These are phyloP conservation scores for Pseudozyma pruni DNA, from an alignment of 1,284 basidiomycete species.

Conservation along the genomic window DNA sequence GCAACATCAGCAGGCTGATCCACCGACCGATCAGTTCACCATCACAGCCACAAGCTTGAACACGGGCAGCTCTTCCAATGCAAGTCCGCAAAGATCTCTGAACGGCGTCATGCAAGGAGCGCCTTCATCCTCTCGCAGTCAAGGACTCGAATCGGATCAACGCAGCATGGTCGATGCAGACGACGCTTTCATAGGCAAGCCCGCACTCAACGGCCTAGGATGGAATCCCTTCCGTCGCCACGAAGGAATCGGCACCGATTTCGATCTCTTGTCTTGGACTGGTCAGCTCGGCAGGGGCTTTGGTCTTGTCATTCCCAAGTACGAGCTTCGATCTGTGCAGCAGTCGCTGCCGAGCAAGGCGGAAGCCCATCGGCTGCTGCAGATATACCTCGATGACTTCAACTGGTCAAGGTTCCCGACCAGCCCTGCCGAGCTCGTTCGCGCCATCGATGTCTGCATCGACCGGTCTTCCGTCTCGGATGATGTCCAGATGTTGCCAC, in stretches of 20 bases:
- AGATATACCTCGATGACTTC: slow-evolving; percentile 41
- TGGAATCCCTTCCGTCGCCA: slow-evolving; percentile 48
- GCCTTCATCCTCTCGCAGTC: slow-evolving; percentile 22
- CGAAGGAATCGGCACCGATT: slow-evolving; percentile 37
- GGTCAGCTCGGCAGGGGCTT: slow-evolving; percentile 42
- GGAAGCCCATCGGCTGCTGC: slow-evolving; percentile 25
- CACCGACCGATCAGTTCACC: slow-evolving; percentile 1
- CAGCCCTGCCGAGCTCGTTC: slow-evolving; percentile 21
- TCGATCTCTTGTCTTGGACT: slow-evolving; percentile 43
- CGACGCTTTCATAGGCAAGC: slow-evolving; percentile 46
- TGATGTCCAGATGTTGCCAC: slow-evolving; percentile 41
- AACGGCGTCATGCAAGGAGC: slow-evolving; percentile 1
- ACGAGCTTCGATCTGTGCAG: slow-evolving; percentile 41
- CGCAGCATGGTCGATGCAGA: slow-evolving; percentile 50
- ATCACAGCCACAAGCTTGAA: not conserved
- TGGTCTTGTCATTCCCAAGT: slow-evolving; percentile 45
- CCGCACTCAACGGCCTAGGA: slow-evolving; percentile 40
- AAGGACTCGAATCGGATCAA: slow-evolving; percentile 29
- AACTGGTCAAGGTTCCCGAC: slow-evolving; percentile 42
- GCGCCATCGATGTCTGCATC: slow-evolving; percentile 24
- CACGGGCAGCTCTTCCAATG: slow-evolving; percentile 1
- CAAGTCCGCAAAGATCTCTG: slow-evolving; percentile 12
- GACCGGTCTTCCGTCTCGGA: slow-evolving; percentile 31
- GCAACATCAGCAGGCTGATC: slow-evolving; percentile 1
- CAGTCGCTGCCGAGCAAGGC: slow-evolving; percentile 37